Evolutionary conservation across 805 yeast genomes (phyloP).

Genomic region (Spathaspora gorwiae): DNA sequence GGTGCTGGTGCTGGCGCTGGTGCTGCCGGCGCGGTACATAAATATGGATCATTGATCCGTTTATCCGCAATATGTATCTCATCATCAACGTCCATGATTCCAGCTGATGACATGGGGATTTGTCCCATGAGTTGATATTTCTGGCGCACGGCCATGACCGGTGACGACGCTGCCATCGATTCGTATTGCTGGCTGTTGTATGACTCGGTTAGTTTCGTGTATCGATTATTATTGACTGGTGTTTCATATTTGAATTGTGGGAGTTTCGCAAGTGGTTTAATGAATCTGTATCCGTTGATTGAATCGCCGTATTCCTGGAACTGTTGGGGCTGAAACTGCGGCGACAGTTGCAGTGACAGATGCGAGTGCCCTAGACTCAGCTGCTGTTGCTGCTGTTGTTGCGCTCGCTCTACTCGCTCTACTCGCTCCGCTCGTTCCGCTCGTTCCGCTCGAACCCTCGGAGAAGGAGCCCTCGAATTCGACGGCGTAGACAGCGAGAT

Average conservation of each 20-base stretch:
- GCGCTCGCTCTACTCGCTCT: too few species aligned
- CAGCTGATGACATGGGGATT: conserved; percentile 26
- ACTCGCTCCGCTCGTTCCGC: too few species aligned
- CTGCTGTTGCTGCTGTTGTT: background rate
- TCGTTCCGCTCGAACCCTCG: conserved; percentile 8
- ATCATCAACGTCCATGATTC: conserved; percentile 30
- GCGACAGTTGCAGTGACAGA: background rate
- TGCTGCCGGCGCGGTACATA: too few species aligned
- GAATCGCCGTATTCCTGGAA: conserved; percentile 32
- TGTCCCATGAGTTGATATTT: conserved; percentile 27
- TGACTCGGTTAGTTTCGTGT: conserved; percentile 17
- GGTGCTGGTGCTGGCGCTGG: conserved; percentile 3
- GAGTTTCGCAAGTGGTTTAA: conserved; percentile 38
- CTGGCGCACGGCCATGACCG: background rate
- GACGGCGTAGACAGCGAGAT: conserved; percentile 42
- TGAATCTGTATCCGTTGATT: conserved; percentile 41
- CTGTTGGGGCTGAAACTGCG: conserved; percentile 7
- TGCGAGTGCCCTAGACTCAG: conserved; percentile 9
- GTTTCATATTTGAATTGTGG: conserved; percentile 14
- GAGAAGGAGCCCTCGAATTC: conserved; percentile 33
- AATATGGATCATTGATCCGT: conserved; percentile 24
- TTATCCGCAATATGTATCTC: conserved; percentile 35
- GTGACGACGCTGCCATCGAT: background rate
- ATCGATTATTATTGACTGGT: conserved; percentile 15
- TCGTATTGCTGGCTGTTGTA: conserved; percentile 11